Evolutionary conservation across 139 green algal species (phyloP), one percentile per base, ranked within the genome.

Genomic region (Auxenochlorella pyrenoidosa): DNA sequence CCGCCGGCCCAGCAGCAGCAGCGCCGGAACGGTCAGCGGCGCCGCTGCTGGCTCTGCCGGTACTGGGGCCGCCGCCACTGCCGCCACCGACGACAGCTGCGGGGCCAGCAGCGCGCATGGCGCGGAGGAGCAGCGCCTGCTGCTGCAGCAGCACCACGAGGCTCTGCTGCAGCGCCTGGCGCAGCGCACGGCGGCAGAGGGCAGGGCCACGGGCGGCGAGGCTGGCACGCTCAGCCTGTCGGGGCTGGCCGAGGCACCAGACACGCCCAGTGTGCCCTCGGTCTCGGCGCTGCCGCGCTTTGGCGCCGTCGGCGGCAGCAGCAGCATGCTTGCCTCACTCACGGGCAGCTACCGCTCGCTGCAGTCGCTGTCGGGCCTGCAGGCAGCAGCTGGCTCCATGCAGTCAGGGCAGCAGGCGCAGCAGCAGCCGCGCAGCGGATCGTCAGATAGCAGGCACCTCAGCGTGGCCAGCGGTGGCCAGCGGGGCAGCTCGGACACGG

Each of bases 141-240:
- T 75, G 79, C 79, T 84, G 79, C 36, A 75, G 59, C 58, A 73
- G 36, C 79, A 84, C 79, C 79, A 84, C 36, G 79, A 84, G 58
- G 79, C 79, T 36, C 79, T 84, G 79, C 79, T 84, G 58, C 58
- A 58, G 5, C 22, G 68, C 36, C 79, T 84, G 79, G 34, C 58
- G 36, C 79, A 84, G 58, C 13, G 79, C 78, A 83, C 70, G 10
- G 70, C 70, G 36, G 34, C 70, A 47, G 70, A 77, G 34, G 70
- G 70, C 70, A 32, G n/a, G 8, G 36, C 70, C 0, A 8, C 34
- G 3, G 70, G 70, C 34, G 34, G 34, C 1, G 70, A 77, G 70
- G 36, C 36, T 0, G 10, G 43, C 13, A 3, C 51, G 18, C 44
- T 66, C 54, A 32, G 78, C n/a, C 51, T 71, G 18, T 83, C 78